These are phyloP conservation scores for Trichosporon asahii DNA, from an alignment of 1,284 basidiomycete genomes.

Conservation along the genomic window DNA sequence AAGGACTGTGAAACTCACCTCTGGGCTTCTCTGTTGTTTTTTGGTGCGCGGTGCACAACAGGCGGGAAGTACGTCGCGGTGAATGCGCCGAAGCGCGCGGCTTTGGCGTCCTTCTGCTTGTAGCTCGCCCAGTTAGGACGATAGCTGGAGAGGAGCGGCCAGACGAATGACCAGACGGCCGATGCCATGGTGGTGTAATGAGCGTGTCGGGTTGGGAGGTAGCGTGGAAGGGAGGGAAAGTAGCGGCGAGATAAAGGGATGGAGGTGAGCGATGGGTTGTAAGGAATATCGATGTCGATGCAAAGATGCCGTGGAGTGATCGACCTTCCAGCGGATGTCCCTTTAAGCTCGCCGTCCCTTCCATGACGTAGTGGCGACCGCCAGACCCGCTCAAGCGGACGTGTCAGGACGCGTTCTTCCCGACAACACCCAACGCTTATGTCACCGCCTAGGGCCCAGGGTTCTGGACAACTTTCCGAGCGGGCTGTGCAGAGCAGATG, in stretches of 20 bases:
- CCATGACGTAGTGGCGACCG: not conserved
- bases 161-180: not conserved
- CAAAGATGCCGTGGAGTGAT: not conserved
- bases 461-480: not conserved
- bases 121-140: not conserved
- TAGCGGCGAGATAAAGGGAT: not conserved
- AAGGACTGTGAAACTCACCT: slow-evolving; percentile 32
- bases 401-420: not conserved
- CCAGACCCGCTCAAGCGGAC: not conserved
- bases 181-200: slow-evolving; percentile 3
- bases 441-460: not conserved
- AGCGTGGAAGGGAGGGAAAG: not conserved
- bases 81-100: slow-evolving; percentile 44
- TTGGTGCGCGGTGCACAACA: slow-evolving; percentile 33
- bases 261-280: not conserved
- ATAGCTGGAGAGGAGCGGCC: not conserved
- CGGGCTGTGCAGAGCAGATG: not conserved
- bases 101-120: slow-evolving; percentile 4
- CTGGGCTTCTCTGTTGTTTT: slow-evolving; percentile 47
- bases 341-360: not conserved
- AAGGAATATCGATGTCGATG: not conserved
- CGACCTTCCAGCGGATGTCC: not conserved
- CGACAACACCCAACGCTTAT: not conserved
- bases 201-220: not conserved
- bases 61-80: slow-evolving; percentile 42